phyloP scores from a whole-genome alignment of 805 yeast species.

The Kodamaea restingae region DNA sequence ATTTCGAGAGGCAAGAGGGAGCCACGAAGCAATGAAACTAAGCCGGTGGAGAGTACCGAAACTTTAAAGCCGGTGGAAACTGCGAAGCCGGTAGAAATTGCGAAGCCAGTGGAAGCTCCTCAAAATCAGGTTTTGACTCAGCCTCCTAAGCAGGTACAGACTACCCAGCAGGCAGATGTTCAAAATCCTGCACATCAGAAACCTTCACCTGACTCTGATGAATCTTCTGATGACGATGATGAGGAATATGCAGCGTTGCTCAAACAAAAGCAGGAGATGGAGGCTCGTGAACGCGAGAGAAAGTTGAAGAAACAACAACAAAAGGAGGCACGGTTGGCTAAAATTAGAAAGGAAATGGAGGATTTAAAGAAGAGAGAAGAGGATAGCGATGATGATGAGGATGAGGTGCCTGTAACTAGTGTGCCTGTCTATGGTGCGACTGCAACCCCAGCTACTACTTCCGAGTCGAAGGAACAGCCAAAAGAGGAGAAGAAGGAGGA shows the following conservation, averaged over 20 bases:
- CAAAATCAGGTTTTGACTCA: too few species aligned
- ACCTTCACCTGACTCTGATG: background rate
- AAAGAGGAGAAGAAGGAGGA: constrained; percentile 3
- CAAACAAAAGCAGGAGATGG: constrained; percentile 42
- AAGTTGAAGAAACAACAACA: constrained; percentile 51
- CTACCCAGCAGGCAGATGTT: background rate
- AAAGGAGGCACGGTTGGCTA: constrained; percentile 57
- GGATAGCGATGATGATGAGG: constrained; percentile 29
- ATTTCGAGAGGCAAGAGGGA: constrained; percentile 39
- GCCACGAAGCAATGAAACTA: too few species aligned
- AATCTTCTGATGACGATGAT: constrained; percentile 37
- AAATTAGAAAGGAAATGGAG: constrained; percentile 56
- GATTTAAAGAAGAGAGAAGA: constrained; percentile 38
- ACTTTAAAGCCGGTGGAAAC: too few species aligned
- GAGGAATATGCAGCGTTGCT: constrained; percentile 48
- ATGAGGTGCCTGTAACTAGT: constrained; percentile 23
- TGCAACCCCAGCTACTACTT: too few species aligned
- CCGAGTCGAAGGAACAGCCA: constrained; percentile 5
- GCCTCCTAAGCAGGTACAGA: too few species aligned
- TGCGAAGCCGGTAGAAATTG: too few species aligned
- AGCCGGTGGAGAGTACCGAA: too few species aligned
- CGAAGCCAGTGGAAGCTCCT: too few species aligned
- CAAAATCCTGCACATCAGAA: background rate
- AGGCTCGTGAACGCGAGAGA: constrained; percentile 38
- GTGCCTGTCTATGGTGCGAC: constrained; percentile 21